Base-by-base conservation (phyloP, 352 stramenopile genomes). In the Phytophthora sp. region DNA sequence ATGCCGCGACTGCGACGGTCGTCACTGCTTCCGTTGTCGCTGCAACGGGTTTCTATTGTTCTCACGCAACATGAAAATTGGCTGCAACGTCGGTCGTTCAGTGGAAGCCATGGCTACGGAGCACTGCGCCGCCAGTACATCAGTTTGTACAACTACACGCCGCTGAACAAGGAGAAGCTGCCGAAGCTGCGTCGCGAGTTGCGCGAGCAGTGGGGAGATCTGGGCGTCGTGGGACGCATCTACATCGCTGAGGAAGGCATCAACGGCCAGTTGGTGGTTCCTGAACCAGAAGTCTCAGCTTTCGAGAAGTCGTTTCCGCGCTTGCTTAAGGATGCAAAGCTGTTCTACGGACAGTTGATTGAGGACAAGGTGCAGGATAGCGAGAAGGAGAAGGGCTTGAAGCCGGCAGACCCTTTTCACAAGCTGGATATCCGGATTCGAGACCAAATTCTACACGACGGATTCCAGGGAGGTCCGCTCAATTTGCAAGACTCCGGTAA, bases 231-330 rank as follows among this genome's bases (percentile, higher is more conserved):
- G 5, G 86, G 88, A 4, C 71, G 88, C 48, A 83, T 98, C 12
- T 99, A 99, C 72, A 91, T 98, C 15, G 92, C 95, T 6, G 61
- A 84, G 10, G 96, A 98, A 81, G 96, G 94, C 17, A 82, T 98
- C 41, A 99, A 99, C 77, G 96, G 91, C 7, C 96, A 99, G 81
- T 93, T 98, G 75, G 87, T 93, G 32, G 76, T 98, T 24, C 95
- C 96, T 2, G 84, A 85, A 31, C 84, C 77, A 37, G 79, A 89
- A 8, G 28, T 98, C 13, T 44, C 60, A 4, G 74, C 59, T 1
- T 64, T 72, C 10, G 41, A 57, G 24, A 21, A 30, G 20, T 79
- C 67, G 10, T 76, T 73, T 18, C 68, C 68, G 1, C 45, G 34
- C 13, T 51, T 77, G 26, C 58, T 77, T 4, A 31, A 18, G 0